Evolutionary conservation across 495 filamentous ascomycete species (phyloP).

Genomic region (Astrocystis sublimbata): DNA sequence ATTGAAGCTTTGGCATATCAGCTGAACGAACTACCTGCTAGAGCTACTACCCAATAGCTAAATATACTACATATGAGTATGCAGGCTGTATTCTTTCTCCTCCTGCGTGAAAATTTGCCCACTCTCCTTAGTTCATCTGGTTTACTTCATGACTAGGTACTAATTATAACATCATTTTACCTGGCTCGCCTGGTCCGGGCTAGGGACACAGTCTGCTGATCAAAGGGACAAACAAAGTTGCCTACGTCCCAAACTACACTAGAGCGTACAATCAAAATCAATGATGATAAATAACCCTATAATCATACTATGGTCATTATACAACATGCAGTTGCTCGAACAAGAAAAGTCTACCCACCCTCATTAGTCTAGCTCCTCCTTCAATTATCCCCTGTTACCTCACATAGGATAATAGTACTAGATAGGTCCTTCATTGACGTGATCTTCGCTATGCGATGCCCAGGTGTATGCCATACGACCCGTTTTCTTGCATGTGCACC

Average conservation of each 20-base stretch:
- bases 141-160: background rate
- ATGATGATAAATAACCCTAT: constrained; percentile 4
- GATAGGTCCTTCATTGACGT: background rate
- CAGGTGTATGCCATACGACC: no score
- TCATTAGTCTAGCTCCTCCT: background rate
- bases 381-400: background rate
- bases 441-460: background rate
- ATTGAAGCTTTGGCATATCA: no score
- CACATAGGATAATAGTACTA: background rate
- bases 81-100: no score
- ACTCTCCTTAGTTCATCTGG: no score
- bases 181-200: background rate
- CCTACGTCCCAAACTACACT: background rate
- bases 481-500: background rate
- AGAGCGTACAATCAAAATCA: background rate
- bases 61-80: no score
- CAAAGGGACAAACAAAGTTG: constrained; percentile 5
- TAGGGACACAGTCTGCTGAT: constrained; percentile 3
- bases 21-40: no score
- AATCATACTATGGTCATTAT: background rate
- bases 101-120: no score
- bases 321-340: background rate
- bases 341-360: constrained; percentile 1
- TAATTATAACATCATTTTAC: constrained; percentile 10
- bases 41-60: no score